Evolutionary conservation across 2,329 filamentous ascomycete genomes (phyloP).

Genomic region (Beauveria rudraprayagi): DNA sequence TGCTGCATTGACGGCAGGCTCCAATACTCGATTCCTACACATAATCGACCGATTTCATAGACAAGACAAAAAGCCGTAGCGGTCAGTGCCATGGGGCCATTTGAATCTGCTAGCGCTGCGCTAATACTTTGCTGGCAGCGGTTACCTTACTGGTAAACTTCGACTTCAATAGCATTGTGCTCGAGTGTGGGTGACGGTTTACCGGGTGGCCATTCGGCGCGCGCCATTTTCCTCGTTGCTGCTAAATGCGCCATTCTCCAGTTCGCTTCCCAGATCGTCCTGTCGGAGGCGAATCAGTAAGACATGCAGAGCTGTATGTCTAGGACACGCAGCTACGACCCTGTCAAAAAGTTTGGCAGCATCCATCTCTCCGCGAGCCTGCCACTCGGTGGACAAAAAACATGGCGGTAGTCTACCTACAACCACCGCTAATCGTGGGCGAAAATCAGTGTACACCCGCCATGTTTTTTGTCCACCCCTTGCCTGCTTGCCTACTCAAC

Average conservation of each 20-base stretch:
- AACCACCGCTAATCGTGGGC: too few relatives aligned
- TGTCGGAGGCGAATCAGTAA: conserved; percentile 27
- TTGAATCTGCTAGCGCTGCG: not conserved
- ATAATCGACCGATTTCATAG: not conserved
- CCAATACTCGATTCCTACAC: not conserved
- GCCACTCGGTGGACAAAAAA: too few relatives aligned
- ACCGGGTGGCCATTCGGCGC: not conserved
- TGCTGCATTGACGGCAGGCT: not conserved
- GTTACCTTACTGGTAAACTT: not conserved
- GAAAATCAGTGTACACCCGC: too few relatives aligned
- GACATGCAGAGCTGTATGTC: conserved; percentile 29
- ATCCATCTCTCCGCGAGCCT: not conserved
- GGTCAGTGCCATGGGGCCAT: not conserved
- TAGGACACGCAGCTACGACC: conserved; percentile 22
- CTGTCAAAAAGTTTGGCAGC: not conserved
- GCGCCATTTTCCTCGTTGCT: not conserved
- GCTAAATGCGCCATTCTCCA: not conserved
- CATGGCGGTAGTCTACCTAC: too few relatives aligned
- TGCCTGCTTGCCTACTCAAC: not conserved
- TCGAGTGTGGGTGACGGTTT: not conserved
- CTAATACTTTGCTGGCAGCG: not conserved
- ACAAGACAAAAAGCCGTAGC: not conserved
- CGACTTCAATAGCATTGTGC: not conserved
- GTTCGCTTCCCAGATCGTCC: conserved; percentile 21
- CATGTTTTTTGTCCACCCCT: too few relatives aligned